Conservation (phyloP, 805 yeast species). For the Barnettozyma siamensis region DNA sequence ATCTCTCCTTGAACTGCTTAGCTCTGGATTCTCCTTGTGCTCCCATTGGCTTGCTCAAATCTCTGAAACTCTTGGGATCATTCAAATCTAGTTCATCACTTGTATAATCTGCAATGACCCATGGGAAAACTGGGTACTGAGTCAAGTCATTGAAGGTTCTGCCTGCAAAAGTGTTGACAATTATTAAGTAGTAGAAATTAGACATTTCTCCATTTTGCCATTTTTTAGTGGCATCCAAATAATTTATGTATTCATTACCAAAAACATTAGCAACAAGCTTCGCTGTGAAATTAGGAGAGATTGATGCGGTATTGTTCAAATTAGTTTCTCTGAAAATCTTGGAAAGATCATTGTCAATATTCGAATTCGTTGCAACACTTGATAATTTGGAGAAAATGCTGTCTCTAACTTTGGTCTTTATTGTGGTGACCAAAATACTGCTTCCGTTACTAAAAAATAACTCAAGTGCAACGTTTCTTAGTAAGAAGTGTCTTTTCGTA, state of each 20-base stretch:
- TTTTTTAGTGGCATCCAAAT: constrained; percentile 50
- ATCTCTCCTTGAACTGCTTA: constrained; percentile 61
- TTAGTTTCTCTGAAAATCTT: constrained; percentile 47
- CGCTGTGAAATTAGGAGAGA: constrained; percentile 31
- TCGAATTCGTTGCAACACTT: constrained; percentile 41
- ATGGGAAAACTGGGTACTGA: constrained; percentile 88
- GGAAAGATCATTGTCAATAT: constrained; percentile 49
- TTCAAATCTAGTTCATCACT: constrained; percentile 63
- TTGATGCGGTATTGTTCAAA: constrained; percentile 24
- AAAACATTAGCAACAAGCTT: constrained; percentile 45
- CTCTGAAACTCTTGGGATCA: constrained; percentile 61
- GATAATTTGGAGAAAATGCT: constrained; percentile 44
- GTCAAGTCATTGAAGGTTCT: constrained; percentile 85
- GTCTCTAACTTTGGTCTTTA: constrained; percentile 50
- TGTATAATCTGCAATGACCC: constrained; percentile 81
- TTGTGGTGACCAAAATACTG: constrained; percentile 62
- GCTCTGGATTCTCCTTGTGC: constrained; percentile 66
- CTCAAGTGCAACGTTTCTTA: constrained; percentile 79
- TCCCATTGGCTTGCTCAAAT: constrained; percentile 87
- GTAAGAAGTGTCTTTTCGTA: constrained; percentile 67
- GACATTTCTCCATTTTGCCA: constrained; percentile 80
- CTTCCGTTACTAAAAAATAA: constrained; percentile 69
- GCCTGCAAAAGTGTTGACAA: constrained; percentile 80
- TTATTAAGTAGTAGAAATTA: constrained; percentile 75
- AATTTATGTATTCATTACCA: constrained; percentile 29